These are phyloP conservation scores for Cenchrus purpureus DNA, from an alignment of 176 grass and related monocot species.

Conservation along the genomic window DNA sequence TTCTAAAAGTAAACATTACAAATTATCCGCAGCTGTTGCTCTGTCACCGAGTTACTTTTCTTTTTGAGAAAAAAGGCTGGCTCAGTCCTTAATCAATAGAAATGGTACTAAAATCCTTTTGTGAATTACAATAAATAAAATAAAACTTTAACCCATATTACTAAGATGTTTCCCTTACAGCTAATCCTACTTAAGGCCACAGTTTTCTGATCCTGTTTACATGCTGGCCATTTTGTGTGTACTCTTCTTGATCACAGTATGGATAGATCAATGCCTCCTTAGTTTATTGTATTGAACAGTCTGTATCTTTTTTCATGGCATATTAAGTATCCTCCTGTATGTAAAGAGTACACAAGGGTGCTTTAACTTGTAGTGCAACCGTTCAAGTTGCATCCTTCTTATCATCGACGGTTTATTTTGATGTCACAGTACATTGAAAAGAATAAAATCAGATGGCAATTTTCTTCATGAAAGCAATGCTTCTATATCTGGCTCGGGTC, in stretches of 20 bases:
- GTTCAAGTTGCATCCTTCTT: not conserved
- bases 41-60: not conserved
- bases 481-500: slow-evolving; percentile 46
- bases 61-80: not conserved
- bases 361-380: not conserved
- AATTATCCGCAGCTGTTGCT: not conserved
- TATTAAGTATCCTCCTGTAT: not conserved
- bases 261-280: no score
- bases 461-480: slow-evolving; percentile 59
- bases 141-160: not conserved
- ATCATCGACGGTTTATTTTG: slow-evolving; percentile 45
- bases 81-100: not conserved
- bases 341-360: not conserved
- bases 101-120: not conserved
- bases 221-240: no score
- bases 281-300: not conserved
- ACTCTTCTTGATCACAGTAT: not conserved
- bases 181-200: not conserved
- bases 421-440: slow-evolving; percentile 74
- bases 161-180: not conserved
- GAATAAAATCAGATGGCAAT: slow-evolving; percentile 76
- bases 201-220: no score
- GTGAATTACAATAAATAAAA: not conserved
- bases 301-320: not conserved
- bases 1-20: not conserved